Base-by-base conservation (phyloP, 192 early-diverging fungal species). In the Linnemannia elongata region DNA sequence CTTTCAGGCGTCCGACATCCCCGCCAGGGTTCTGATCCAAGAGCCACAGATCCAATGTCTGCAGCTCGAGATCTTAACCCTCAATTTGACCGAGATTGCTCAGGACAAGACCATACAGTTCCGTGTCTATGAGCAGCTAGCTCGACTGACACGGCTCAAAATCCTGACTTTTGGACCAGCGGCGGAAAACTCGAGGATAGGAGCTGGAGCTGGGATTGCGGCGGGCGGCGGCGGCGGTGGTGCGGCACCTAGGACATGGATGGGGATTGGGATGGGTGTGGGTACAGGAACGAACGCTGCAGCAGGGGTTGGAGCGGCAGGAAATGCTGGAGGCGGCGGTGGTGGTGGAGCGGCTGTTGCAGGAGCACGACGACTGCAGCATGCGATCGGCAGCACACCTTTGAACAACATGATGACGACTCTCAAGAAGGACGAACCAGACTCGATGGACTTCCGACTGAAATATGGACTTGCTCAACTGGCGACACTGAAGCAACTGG, bases 381-480 rank as follows among this genome's bases (percentile, higher is more conserved):
- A 66, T 30, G 60, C 60, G 10, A 72, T 72, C 7, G 70, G 41
- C 4, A 72, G 70, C 22, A 66, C 60, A 66, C 60, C 60, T 33
- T 8, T 66, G 27, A 60, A 60, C 55, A 60, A 60, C 55, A 60
- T 60, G 55, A 66, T 66, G 27, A 66, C 60, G 60, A 66, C 60
- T 66, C 60, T 66, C 60, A 66, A 66, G 60, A 66, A 33, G 60
- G 70, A 72, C 6, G 70, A 72, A 24, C 41, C 70, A 9, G 70
- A 72, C 70, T 72, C 70, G 70, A 72, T 72, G 70, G 70, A 72
- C 39, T 42, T 72, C 10, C 70, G 70, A 72, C 39, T 72, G 22
- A 72, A 72, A 42, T 72, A 72, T 72, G 70, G 70, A 72, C 41
- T 72, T 24, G 70, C 70, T 38, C 70, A 42, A n/a, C 70, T 72